Percentiles rank a stretch among this genome's conserved stretches.
Conservation (phyloP, 441 rosid species). For the Arabidopsis lyrata region DNA sequence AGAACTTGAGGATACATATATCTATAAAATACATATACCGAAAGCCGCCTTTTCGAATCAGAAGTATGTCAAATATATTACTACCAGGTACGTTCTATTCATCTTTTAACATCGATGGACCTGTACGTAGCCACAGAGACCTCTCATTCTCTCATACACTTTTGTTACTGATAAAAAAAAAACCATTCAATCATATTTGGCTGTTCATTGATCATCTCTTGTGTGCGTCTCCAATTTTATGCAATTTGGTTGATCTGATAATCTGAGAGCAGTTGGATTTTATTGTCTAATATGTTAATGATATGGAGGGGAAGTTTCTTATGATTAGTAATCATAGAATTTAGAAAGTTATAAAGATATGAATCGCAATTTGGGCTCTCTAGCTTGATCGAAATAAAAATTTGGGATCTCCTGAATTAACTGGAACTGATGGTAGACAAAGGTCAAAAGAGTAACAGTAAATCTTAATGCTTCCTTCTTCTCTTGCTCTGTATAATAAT, state of each 20-base stretch:
- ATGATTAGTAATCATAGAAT: neutral
- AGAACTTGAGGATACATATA: slow-evolving; percentile 51
- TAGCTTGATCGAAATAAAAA: too few species aligned
- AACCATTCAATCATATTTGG: slow-evolving; percentile 11
- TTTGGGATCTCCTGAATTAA: slow-evolving; percentile 8
- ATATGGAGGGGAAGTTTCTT: slow-evolving; percentile 6
- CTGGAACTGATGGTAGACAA: slow-evolving; percentile 24
- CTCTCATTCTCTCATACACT: slow-evolving; percentile 23
- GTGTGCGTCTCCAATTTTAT: slow-evolving; percentile 17
- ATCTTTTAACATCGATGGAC: slow-evolving; percentile 23
- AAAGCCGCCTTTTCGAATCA: slow-evolving; percentile 21
- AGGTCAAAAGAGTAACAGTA: slow-evolving; percentile 34
- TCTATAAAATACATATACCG: slow-evolving; percentile 7
- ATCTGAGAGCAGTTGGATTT: slow-evolving; percentile 11
- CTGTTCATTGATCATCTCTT: slow-evolving; percentile 28
- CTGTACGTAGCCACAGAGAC: slow-evolving; percentile 18
- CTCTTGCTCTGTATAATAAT: neutral
- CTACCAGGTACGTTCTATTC: slow-evolving; percentile 42
- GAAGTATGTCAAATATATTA: slow-evolving; percentile 25
- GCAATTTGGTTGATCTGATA: neutral
- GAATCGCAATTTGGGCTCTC: too few species aligned
- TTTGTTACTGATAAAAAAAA: slow-evolving; percentile 13
- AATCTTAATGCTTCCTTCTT: slow-evolving; percentile 20
- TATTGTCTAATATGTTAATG: slow-evolving; percentile 12
- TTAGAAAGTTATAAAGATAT: too few species aligned